phyloP scores from a whole-genome alignment of 192 early-diverging fungal genomes.

The Phycomyces blakesleeanus region DNA sequence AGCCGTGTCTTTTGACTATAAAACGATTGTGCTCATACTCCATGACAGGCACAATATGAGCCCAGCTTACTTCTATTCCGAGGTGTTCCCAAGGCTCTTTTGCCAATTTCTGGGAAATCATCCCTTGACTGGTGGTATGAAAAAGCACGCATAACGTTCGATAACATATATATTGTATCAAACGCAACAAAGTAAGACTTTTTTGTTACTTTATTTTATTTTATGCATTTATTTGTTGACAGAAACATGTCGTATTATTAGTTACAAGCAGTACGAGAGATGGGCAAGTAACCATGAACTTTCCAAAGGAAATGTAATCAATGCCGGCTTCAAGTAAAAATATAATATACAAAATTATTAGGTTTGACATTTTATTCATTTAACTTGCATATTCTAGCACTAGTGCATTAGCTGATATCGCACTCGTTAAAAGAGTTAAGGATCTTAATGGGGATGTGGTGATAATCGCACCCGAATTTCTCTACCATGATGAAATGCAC shows the following conservation, averaged over 20 bases:
- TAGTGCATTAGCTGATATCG: slow-evolving; percentile 15
- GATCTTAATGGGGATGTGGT: slow-evolving; percentile 8
- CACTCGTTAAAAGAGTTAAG: slow-evolving; percentile 13
- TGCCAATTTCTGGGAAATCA: slow-evolving; percentile 38
- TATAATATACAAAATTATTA: too few relatives aligned
- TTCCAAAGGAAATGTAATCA: slow-evolving; percentile 31
- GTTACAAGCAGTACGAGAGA: slow-evolving; percentile 36
- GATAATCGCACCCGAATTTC: slow-evolving; percentile 11
- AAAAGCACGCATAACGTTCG: not conserved
- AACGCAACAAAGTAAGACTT: slow-evolving; percentile 37
- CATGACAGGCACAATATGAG: slow-evolving; percentile 15
- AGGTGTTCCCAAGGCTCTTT: slow-evolving; percentile 37
- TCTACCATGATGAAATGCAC: slow-evolving; percentile 7
- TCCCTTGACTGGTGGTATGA: slow-evolving; percentile 36
- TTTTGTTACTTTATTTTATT: not conserved
- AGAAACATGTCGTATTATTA: slow-evolving; percentile 3
- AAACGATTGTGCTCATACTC: too few relatives aligned
- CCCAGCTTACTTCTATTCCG: slow-evolving; percentile 19
- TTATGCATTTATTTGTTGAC: not conserved
- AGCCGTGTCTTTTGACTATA: too few relatives aligned
- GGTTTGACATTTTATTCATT: not conserved
- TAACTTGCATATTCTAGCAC: slow-evolving; percentile 2
- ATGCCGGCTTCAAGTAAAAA: slow-evolving; percentile 36
- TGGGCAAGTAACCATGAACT: slow-evolving; percentile 29
- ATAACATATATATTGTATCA: slow-evolving; percentile 23